A percentile compares a stretch with the other conserved stretches of the same genome.
Evolutionary conservation across 225 moss, liverwort and hornwort species (phyloP).

Genomic region (Lunularia cruciata): DNA sequence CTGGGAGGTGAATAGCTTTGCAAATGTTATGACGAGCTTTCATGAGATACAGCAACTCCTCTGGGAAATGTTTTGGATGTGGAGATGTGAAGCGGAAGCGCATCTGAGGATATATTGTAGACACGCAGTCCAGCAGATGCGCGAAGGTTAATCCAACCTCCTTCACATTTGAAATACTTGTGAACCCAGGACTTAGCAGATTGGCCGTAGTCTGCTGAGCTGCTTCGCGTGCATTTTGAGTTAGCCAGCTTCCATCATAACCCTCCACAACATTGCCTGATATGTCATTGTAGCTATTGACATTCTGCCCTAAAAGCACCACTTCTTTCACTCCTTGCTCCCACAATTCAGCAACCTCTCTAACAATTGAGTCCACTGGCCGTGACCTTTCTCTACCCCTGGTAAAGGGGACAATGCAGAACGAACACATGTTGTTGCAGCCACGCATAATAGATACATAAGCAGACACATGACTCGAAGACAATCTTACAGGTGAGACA

Average conservation of each 20-base stretch:
- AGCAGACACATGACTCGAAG: conserved; percentile 78
- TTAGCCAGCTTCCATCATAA: conserved; percentile 47
- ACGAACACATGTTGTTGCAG: conserved; percentile 99
- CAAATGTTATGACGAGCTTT: conserved; percentile 83
- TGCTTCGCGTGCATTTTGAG: conserved; percentile 35
- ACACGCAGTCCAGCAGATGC: conserved; percentile 79
- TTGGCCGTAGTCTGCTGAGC: conserved; percentile 50
- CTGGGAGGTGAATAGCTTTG: conserved; percentile 90
- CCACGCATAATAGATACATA: conserved; percentile 96
- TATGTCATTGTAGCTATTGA: conserved; percentile 92
- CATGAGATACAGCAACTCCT: conserved; percentile 85
- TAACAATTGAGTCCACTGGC: conserved; percentile 75
- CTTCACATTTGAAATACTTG: conserved; percentile 78
- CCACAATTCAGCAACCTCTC: conserved; percentile 97
- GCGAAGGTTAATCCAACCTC: conserved; percentile 81
- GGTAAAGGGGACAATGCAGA: conserved; percentile 96
- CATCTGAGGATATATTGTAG: conserved; percentile 73
- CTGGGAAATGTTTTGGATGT: conserved; percentile 94
- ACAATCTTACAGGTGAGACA: conserved; percentile 92
- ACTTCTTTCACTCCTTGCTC: conserved; percentile 97
- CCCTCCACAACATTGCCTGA: conserved; percentile 56
- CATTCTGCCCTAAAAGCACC: conserved; percentile 88
- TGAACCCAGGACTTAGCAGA: conserved; percentile 85
- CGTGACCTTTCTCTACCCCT: conserved; percentile 92
- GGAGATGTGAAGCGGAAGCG: conserved; percentile 93